Conservation (phyloP, 148 eudicot species). For the Chenopodium album region DNA sequence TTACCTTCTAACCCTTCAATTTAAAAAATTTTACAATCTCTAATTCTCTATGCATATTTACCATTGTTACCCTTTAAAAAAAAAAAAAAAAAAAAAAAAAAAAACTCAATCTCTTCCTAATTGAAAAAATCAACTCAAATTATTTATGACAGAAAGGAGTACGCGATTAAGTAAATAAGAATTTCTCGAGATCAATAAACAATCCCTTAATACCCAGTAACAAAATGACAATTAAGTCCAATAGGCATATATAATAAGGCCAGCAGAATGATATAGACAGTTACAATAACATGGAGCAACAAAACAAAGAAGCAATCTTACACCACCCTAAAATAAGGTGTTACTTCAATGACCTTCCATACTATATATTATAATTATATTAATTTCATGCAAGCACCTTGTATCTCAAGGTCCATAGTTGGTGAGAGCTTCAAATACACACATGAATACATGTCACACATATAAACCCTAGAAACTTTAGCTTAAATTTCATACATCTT, state of each 20-base stretch:
- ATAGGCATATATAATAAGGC: not conserved
- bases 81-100: too few relatives aligned
- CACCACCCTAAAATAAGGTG: slow-evolving; percentile 13
- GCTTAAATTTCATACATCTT: slow-evolving; percentile 12
- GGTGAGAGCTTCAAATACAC: slow-evolving; percentile 52
- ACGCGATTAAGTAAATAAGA: not conserved
- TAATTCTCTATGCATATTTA: too few relatives aligned
- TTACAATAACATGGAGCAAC: slow-evolving; percentile 7
- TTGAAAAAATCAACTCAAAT: too few relatives aligned
- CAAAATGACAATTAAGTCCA: not conserved
- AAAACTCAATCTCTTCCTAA: too few relatives aligned
- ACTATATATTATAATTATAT: slow-evolving; percentile 6
- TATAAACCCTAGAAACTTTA: slow-evolving; percentile 21
- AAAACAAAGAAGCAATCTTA: slow-evolving; percentile 15
- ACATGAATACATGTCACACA: slow-evolving; percentile 21
- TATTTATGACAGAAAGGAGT: too few relatives aligned
- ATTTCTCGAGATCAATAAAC: not conserved
- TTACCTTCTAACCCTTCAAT: too few relatives aligned
- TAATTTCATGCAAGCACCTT: slow-evolving; percentile 29
- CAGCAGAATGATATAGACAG: slow-evolving; percentile 6
- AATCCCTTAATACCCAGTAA: not conserved
- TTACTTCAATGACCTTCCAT: slow-evolving; percentile 29
- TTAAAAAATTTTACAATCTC: too few relatives aligned
- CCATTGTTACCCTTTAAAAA: too few relatives aligned
- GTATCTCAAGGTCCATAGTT: slow-evolving; percentile 42